phyloP scores from a whole-genome alignment of 169 alveolate genomes.

The Eimeria nieschulzi region DNA sequence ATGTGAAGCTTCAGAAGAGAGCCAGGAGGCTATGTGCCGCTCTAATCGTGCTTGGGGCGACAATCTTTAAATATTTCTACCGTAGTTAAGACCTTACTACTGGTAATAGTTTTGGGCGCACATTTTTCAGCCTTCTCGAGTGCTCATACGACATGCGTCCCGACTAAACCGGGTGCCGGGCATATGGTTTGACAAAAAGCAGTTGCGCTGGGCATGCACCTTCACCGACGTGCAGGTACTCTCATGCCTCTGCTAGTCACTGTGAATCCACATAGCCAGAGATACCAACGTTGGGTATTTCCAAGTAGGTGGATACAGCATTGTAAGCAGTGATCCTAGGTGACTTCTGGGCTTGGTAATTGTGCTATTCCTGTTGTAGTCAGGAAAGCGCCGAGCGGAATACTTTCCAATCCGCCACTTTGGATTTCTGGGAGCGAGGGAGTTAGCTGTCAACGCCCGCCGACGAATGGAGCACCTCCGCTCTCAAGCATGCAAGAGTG shows the following conservation, averaged over 20 bases:
- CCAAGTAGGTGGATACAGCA: not conserved
- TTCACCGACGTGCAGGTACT: constrained; percentile 49
- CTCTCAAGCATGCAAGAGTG: not conserved
- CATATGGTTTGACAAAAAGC: constrained; percentile 77
- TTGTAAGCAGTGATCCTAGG: too few relatives aligned
- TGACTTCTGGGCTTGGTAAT: not conserved
- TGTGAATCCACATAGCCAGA: not conserved
- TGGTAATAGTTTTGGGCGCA: too few relatives aligned
- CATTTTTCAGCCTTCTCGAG: constrained; percentile 58
- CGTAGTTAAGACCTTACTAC: too few relatives aligned
- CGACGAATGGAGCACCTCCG: constrained; percentile 38
- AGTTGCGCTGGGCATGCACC: constrained; percentile 77
- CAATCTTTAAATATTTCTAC: too few relatives aligned
- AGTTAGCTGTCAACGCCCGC: constrained; percentile 55
- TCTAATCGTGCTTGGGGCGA: too few relatives aligned
- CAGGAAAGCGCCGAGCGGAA: constrained; percentile 70
- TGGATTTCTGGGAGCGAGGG: constrained; percentile 64
- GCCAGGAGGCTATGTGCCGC: too few relatives aligned
- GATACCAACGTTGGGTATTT: not conserved
- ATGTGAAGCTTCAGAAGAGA: too few relatives aligned
- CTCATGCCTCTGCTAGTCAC: too few relatives aligned
- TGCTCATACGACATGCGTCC: constrained; percentile 73
- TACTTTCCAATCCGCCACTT: constrained; percentile 68
- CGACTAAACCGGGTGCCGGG: constrained; percentile 75
- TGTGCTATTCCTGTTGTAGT: not conserved